Percentiles rank a stretch among this genome's conserved stretches.
Evolutionary conservation across 2,329 filamentous ascomycete species (phyloP).

Genomic region (Fusarium sp.): DNA sequence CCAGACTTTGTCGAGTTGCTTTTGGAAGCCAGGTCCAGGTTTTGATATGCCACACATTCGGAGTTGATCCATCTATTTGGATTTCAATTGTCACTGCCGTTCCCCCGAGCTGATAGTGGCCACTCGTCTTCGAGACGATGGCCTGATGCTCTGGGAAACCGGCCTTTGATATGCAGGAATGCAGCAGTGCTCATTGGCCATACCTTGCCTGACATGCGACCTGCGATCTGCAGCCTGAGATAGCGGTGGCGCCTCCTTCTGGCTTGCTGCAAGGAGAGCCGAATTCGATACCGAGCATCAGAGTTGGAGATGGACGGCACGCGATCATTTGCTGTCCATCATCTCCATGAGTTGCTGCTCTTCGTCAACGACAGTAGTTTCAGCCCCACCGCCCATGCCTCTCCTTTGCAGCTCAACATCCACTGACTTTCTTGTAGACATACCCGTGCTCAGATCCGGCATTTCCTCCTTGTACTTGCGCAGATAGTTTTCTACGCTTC

Average conservation of each 20-base stretch:
- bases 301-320: slow-evolving; percentile 6
- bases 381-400: slow-evolving; percentile 54
- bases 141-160: slow-evolving; percentile 39
- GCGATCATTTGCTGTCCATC: slow-evolving; percentile 51
- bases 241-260: slow-evolving; percentile 16
- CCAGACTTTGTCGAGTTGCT: slow-evolving; percentile 25
- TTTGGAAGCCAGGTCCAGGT: slow-evolving; percentile 4
- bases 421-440: slow-evolving; percentile 71
- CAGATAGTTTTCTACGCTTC: slow-evolving; percentile 81
- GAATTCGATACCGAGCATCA: slow-evolving; percentile 20
- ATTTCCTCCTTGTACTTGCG: slow-evolving; percentile 69
- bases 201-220: slow-evolving; percentile 33
- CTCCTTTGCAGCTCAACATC: slow-evolving; percentile 71
- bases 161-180: slow-evolving; percentile 13
- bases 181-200: slow-evolving; percentile 26
- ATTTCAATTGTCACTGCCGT: slow-evolving; percentile 16
- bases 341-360: slow-evolving; percentile 61
- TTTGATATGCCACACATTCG: slow-evolving; percentile 10
- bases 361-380: slow-evolving; percentile 52
- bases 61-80: slow-evolving; percentile 10
- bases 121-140: slow-evolving; percentile 26
- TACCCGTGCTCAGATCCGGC: slow-evolving; percentile 60
- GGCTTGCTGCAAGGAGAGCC: slow-evolving; percentile 16
- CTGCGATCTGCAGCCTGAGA: slow-evolving; percentile 21
- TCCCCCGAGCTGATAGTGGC: slow-evolving; percentile 6